These are phyloP conservation scores for Apophysomyces trapeziformis DNA, from an alignment of 371 early-diverging fungal species.

Conservation along the genomic window DNA sequence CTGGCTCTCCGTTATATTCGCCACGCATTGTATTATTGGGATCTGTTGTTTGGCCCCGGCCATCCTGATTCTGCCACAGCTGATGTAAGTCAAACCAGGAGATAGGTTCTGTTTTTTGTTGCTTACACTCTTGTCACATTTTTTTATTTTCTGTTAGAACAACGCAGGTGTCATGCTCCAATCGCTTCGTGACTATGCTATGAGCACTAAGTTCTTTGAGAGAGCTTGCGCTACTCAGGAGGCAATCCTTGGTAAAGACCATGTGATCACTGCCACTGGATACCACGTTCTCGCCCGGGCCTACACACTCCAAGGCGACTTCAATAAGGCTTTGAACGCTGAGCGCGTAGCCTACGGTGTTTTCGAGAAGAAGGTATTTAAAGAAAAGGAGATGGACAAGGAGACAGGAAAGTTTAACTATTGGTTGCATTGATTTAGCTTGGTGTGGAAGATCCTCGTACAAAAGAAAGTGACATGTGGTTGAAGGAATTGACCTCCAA, in stretches of 20 bases:
- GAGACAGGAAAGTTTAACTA: background rate
- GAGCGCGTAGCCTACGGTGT: slow-evolving; percentile 78
- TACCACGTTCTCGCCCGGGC: slow-evolving; percentile 82
- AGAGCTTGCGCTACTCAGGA: slow-evolving; percentile 75
- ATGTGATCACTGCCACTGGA: slow-evolving; percentile 73
- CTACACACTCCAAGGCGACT: slow-evolving; percentile 77
- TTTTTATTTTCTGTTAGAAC: slow-evolving; percentile 45
- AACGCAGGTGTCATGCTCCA: slow-evolving; percentile 90
- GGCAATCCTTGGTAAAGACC: slow-evolving; percentile 72
- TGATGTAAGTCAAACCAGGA: slow-evolving; percentile 58
- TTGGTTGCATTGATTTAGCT: slow-evolving; percentile 36
- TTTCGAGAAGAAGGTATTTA: slow-evolving; percentile 57
- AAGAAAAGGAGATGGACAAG: background rate
- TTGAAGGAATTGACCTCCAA: slow-evolving; percentile 69
- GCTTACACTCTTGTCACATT: slow-evolving; percentile 1
- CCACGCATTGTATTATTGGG: slow-evolving; percentile 85
- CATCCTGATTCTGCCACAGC: slow-evolving; percentile 90
- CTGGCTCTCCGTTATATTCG: slow-evolving; percentile 79
- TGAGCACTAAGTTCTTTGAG: slow-evolving; percentile 74
- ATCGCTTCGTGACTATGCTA: slow-evolving; percentile 67
- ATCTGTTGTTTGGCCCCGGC: slow-evolving; percentile 73
- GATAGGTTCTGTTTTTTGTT: background rate
- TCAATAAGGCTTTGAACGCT: slow-evolving; percentile 72
- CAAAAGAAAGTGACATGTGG: slow-evolving; percentile 76
- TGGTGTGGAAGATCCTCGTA: slow-evolving; percentile 77